Percentiles rank a stretch among this genome's conserved stretches.
Conservation (phyloP, 768 basidiomycete species). For the Phaeotremella skinneri region DNA sequence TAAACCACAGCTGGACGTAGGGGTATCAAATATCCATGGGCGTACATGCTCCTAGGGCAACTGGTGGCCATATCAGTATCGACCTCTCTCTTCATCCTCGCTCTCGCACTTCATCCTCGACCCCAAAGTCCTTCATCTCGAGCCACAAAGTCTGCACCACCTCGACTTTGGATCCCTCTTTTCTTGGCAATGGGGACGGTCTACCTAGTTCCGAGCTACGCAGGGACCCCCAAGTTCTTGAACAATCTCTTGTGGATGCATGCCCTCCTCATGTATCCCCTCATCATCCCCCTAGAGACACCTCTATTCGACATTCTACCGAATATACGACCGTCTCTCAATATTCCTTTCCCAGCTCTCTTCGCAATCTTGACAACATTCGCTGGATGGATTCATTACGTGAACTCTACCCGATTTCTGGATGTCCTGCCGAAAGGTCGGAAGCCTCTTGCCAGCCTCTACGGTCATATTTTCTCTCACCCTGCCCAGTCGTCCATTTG, state of each 20-base stretch:
- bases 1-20: constrained; percentile 44
- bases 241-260: constrained; percentile 66
- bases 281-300: constrained; percentile 48
- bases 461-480: constrained; percentile 52
- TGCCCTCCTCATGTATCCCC: constrained; percentile 58
- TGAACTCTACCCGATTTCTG: constrained; percentile 45
- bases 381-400: constrained; percentile 51
- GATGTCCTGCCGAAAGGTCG: constrained; percentile 23
- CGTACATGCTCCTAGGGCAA: constrained; percentile 71
- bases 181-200: constrained; percentile 57
- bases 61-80: constrained; percentile 69
- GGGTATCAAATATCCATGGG: constrained; percentile 60
- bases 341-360: constrained; percentile 46
- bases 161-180: constrained; percentile 42
- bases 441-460: constrained; percentile 12
- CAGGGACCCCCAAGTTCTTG: constrained; percentile 56
- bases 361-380: constrained; percentile 53
- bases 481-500: constrained; percentile 67
- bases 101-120: constrained; percentile 53
- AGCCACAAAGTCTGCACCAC: neutral
- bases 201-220: constrained; percentile 55
- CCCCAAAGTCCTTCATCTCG: constrained; percentile 1
- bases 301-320: constrained; percentile 4
- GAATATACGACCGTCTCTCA: constrained; percentile 22
- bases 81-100: constrained; percentile 63